Base-by-base conservation (phyloP, 352 stramenopile genomes). In the Aphanomyces invadans region DNA sequence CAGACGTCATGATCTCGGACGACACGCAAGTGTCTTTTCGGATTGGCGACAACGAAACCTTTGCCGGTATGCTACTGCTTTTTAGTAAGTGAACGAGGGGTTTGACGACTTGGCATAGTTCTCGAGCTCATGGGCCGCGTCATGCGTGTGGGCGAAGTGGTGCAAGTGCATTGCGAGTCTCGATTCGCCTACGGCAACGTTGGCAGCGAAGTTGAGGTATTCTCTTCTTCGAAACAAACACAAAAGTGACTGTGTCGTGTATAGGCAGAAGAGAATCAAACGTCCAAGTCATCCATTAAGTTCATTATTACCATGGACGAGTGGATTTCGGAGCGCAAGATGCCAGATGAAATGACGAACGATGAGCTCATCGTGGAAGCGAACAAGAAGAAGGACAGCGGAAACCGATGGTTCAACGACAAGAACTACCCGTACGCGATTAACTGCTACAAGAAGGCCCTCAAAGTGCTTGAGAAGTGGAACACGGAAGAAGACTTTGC, bases 381-480 rank as follows among this genome's bases (percentile, higher is more conserved):
- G 21, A 81, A 73, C 39, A 87, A 90, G 72, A 92, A 92, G 70
- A 92, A 92, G 65, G 79, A 87, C 62, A 90, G 79, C 56, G 84
- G 84, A 44, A 92, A 92, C 69, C 76, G 81, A 28, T 92, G 86
- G 65, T 90, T 83, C 71, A 77, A 80, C 49, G 78, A 89, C 57
- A 79, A 85, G n/a, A 90, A 92, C 69, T 90, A 89, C 64, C 80
- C 90, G 51, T 83, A 90, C 65, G 84, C 84, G 0, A 81, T 80
- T 36, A 89, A 90, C 69, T 72, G 90, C 29, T 92, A 92, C 76
- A 92, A 92, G 71, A 76, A 79, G 42, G 81, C 84, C 56, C 77
- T 92, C 38, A 90, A 90, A 73, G 74, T 92, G 45, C 71, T 92
- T 42, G 84, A 90, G 60, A 78, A 73, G 54, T 90, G 80, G 79